phyloP scores from a whole-genome alignment of 2,329 filamentous ascomycete genomes.

The Cordyceps fumosorosea region DNA sequence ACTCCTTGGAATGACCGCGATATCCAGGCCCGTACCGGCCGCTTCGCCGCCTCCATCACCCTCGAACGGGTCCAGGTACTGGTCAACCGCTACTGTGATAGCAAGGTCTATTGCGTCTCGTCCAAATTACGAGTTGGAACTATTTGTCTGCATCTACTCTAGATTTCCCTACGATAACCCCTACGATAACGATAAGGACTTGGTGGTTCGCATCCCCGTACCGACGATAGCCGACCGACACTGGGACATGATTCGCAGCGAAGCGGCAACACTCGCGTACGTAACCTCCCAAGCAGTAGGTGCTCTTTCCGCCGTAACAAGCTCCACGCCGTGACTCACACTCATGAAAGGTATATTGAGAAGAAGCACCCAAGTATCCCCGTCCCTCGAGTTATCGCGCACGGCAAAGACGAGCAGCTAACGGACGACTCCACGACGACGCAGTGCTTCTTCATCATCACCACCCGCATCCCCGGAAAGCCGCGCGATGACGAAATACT shows the following conservation, averaged over 20 bases:
- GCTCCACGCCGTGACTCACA: no score
- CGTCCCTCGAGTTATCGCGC: no score
- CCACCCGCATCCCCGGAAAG: background rate
- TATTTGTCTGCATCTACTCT: background rate
- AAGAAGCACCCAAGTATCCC: no score
- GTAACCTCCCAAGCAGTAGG: background rate
- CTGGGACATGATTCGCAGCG: background rate
- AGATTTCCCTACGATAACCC: background rate
- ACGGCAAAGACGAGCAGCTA: no score
- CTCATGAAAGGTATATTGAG: no score
- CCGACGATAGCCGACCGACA: background rate
- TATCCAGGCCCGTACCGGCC: no score
- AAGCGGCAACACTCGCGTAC: background rate
- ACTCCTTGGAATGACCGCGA: no score
- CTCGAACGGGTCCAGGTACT: background rate
- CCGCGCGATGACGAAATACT: background rate
- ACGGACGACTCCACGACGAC: no score
- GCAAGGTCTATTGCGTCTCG: background rate
- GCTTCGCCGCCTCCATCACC: background rate
- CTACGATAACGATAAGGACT: background rate
- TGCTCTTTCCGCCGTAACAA: no score
- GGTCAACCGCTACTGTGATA: background rate
- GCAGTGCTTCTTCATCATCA: no score
- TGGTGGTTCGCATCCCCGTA: background rate
- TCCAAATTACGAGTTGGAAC: rapidly evolving